Base-by-base conservation (phyloP, 2,329 filamentous ascomycete genomes). In the Stachybotrys chlorohalonatus region DNA sequence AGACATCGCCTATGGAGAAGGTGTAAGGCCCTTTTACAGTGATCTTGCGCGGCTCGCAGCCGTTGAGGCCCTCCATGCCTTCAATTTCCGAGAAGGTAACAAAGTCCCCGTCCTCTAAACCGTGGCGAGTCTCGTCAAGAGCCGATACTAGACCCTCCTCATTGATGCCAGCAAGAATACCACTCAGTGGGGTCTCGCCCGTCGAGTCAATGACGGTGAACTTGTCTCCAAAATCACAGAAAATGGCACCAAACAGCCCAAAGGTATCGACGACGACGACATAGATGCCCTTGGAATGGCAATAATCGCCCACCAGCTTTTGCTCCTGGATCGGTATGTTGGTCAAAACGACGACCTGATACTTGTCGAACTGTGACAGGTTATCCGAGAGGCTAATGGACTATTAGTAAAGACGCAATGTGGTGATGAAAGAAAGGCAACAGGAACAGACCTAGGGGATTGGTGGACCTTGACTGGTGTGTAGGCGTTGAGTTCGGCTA, bases 11-110 rank as follows among this genome's bases (percentile, higher is more conserved):
- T 62, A 99, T 96, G 13, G 90, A 94, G 73, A 99, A 99, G 8
- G 92, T 96, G 70, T 97, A 99, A 4, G 94, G 94, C 1, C 89
- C 94, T 75, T 95, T 96, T 52, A 96, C 91, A 5, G 87, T 90
- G 58, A 99, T 83, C 75, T 96, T 96, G 62, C 89, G 85, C 52
- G 94, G 93, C 58, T 90, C 89, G 49, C 83, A 81, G 63, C 82
- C 82, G 69, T 99, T 99, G 58, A 99, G 73, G 6, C 73, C 84
- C 58, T 96, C 92, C 89, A 99, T 90, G 24, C 94, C 94, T 75
- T 94, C 85, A 24, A 99, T 70, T 69, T 99, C 94, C 2, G 89
- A 86, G 70, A 99, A 99, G 8, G 90, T 96, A 54, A 99, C 91
- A 68, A 86, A 96, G 69, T 99, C 94, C 24, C 93, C 94, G 77